phyloP scores from a whole-genome alignment of 768 basidiomycete species.

The Tubosaeta sp. region DNA sequence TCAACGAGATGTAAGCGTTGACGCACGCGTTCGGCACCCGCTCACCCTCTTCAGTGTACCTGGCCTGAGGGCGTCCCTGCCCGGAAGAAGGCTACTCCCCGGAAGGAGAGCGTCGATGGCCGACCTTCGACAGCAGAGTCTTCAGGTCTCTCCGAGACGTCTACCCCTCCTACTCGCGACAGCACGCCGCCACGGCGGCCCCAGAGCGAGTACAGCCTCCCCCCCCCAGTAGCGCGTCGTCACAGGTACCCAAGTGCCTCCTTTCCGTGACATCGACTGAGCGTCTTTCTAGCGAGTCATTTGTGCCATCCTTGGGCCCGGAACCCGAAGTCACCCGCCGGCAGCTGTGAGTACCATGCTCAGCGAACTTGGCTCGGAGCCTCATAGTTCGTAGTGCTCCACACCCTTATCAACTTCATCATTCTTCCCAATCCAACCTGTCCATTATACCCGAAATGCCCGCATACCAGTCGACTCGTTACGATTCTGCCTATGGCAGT shows the following conservation, averaged over 20 bases:
- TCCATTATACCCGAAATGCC: conserved; percentile 59
- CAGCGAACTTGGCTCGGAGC: background rate
- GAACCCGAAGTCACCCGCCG: conserved; percentile 44
- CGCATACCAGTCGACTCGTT: conserved; percentile 48
- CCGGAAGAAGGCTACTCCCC: conserved; percentile 58
- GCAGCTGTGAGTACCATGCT: conserved; percentile 38
- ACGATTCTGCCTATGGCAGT: conserved; percentile 47
- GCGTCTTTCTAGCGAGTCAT: conserved; percentile 38
- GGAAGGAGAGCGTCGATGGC: conserved; percentile 57
- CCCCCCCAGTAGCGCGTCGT: conserved; percentile 37
- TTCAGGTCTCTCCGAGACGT: conserved; percentile 65
- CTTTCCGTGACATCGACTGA: conserved; percentile 6
- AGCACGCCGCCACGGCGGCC: conserved; percentile 57
- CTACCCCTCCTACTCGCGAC: conserved; percentile 68
- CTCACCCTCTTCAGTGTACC: conserved; percentile 51
- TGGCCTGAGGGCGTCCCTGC: conserved; percentile 80
- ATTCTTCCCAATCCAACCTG: conserved; percentile 42
- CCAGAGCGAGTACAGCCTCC: conserved; percentile 37
- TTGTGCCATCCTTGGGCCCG: conserved; percentile 39
- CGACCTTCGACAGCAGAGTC: conserved; percentile 75
- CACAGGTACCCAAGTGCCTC: conserved; percentile 30
- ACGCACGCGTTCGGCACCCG: conserved; percentile 3
- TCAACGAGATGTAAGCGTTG: conserved; percentile 64
- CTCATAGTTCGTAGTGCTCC: conserved; percentile 33
- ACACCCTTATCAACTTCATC: conserved; percentile 42